A percentile compares a stretch with the other conserved stretches of the same genome.
Evolutionary conservation across 805 yeast species (phyloP).

Genomic region (Saturnispora serradocipensis): DNA sequence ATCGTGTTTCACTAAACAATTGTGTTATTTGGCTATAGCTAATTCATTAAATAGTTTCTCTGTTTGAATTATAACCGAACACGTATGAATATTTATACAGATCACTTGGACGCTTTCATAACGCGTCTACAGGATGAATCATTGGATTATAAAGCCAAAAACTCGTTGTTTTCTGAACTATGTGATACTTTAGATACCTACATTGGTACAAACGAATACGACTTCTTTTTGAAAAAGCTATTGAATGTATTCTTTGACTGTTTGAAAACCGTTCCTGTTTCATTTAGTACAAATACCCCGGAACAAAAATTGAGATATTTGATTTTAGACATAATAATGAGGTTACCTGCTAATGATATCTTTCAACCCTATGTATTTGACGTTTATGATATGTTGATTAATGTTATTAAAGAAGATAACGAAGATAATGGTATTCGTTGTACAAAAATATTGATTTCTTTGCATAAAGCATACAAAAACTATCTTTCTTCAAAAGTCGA

Average conservation of each 20-base stretch:
- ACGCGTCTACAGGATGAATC: conserved; percentile 47
- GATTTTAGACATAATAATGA: conserved; percentile 67
- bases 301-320: conserved; percentile 75
- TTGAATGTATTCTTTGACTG: conserved; percentile 61
- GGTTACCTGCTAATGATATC: conserved; percentile 75
- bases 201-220: conserved; percentile 75
- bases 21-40: background rate
- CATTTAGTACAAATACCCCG: conserved; percentile 52
- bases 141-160: conserved; percentile 50
- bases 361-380: conserved; percentile 60
- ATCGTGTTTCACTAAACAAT: background rate
- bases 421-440: conserved; percentile 93
- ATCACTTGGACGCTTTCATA: conserved; percentile 62
- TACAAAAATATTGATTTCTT: conserved; percentile 75
- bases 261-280: conserved; percentile 61
- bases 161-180: conserved; percentile 67
- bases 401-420: conserved; percentile 63
- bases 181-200: conserved; percentile 82
- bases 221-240: conserved; percentile 56
- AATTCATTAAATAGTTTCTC: background rate
- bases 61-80: background rate
- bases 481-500: conserved; percentile 61
- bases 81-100: conserved; percentile 28
- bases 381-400: conserved; percentile 51
- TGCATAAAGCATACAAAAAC: conserved; percentile 77